Evolutionary conservation across 495 filamentous ascomycete species (phyloP), one percentile per base, ranked within the genome.

Genomic region (Penicillium waksmanii): DNA sequence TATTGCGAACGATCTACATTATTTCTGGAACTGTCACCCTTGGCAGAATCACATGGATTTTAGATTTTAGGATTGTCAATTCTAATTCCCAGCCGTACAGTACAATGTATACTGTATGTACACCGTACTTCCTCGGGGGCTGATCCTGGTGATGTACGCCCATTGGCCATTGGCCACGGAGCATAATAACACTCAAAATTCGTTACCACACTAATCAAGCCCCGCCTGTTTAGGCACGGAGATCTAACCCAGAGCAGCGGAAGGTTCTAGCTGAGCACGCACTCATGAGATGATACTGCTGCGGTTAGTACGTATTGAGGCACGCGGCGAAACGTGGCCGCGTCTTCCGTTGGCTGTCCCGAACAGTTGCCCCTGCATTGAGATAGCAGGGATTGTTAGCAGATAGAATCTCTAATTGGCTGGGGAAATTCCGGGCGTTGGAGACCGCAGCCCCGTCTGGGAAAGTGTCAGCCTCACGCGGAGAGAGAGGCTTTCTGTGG

Each of bases 301-400:
- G 21, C 3, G 19, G 18, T 48, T 27, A 27, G 11, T 27, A 25
- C 21, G 17, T 38, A 44, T 17, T n/a, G 10, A 21, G 15, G 15
- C 51, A 36, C 57, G 53, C 55, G 54, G 51, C 38, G 34, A 58
- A 58, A 47, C 27, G 34, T 53, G 38, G 36, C 55, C 51, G 58
- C 55, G 51, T 59, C 52, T 66, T 57, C 54, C 53, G 35, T 56
- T 67, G 58, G 51, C 49, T 63, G 63, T 61, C 61, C 65, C 55
- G 64, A 69, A 50, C 31, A 48, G 8, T 42, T 47, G 36, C 64
- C 65, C 65, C 65, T 67, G 61, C 58, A 58, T 49, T 25, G 11
- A 34, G 25, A 44, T 25, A 27, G 23, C 51, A 42, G 38, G 44
- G 51, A 21, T 50, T 17, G 25, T 44, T 49, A 36, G 23, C 5